A percentile compares a stretch with the other conserved stretches of the same genome.
These are phyloP conservation scores for Colletotrichum liaoningense DNA, from an alignment of 2,329 filamentous ascomycete genomes.

Conservation along the genomic window DNA sequence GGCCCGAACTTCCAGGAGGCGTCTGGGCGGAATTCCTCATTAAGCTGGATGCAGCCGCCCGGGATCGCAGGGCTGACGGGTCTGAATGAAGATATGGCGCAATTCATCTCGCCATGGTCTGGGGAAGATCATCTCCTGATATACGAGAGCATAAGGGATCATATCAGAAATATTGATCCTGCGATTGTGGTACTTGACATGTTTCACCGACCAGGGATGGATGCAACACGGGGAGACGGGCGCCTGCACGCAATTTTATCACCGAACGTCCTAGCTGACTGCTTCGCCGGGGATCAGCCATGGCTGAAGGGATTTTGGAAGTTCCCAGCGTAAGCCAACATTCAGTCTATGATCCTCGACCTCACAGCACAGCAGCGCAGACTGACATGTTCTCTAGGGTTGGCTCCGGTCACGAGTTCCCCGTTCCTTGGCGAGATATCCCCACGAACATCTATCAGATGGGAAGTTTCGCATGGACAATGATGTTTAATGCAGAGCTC, in stretches of 20 bases:
- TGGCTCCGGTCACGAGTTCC: conserved; percentile 55
- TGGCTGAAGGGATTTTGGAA: conserved; percentile 50
- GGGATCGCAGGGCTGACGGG: conserved; percentile 36
- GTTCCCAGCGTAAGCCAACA: conserved; percentile 50
- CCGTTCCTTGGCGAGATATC: conserved; percentile 55
- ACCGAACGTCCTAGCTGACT: conserved; percentile 56
- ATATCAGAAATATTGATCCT: conserved; percentile 47
- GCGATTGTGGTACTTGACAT: conserved; percentile 47
- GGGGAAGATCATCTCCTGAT: conserved; percentile 44
- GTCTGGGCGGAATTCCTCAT: conserved; percentile 32
- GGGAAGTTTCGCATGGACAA: conserved; percentile 35
- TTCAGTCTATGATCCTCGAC: neutral
- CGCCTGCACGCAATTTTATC: conserved; percentile 51
- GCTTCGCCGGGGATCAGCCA: conserved; percentile 51
- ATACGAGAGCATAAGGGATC: conserved; percentile 38
- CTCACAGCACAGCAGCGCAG: neutral
- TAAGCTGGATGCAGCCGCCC: conserved; percentile 36
- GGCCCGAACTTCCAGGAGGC: conserved; percentile 38
- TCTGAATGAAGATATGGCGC: conserved; percentile 34
- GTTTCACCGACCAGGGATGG: conserved; percentile 42
- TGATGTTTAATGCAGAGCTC: neutral
- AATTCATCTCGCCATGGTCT: conserved; percentile 43
- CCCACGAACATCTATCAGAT: conserved; percentile 50
- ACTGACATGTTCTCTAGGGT: conserved; percentile 42
- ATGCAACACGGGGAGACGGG: conserved; percentile 38